Conservation (phyloP, 345 rosid genomes). For the Turnera subulata region DNA sequence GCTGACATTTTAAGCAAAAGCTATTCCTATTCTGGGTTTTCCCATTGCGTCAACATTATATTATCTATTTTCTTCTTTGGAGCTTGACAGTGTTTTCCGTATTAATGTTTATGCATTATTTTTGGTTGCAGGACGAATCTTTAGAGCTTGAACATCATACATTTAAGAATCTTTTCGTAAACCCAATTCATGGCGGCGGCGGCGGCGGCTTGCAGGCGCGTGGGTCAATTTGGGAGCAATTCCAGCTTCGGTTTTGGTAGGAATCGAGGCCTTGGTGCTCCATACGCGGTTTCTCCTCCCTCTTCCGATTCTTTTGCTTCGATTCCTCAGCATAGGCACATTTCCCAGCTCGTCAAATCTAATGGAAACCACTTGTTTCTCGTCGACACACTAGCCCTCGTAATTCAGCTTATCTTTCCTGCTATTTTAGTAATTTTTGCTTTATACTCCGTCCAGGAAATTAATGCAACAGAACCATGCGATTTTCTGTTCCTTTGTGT, state of each 20-base stretch:
- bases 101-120: background rate
- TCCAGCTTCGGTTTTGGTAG: slow-evolving; percentile 16
- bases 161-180: background rate
- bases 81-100: too few relatives aligned
- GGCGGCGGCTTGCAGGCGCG: slow-evolving; percentile 38
- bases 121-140: too few relatives aligned
- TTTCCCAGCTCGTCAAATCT: slow-evolving; percentile 22
- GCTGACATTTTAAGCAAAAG: too few relatives aligned
- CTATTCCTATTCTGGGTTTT: background rate
- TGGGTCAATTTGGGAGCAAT: slow-evolving; percentile 38
- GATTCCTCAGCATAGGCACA: slow-evolving; percentile 11
- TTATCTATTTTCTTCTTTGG: background rate
- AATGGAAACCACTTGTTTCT: slow-evolving; percentile 23
- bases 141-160: background rate
- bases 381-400: slow-evolving; percentile 27
- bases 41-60: background rate
- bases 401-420: background rate
- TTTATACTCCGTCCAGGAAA: too few relatives aligned
- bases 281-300: background rate
- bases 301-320: slow-evolving; percentile 9
- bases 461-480: too few relatives aligned
- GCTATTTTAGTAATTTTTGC: background rate
- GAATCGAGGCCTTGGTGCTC: slow-evolving; percentile 31
- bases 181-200: slow-evolving; percentile 36
- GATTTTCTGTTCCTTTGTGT: too few relatives aligned